Conservation (phyloP, 2,329 filamentous ascomycete genomes). For the Penicillium glabrum region DNA sequence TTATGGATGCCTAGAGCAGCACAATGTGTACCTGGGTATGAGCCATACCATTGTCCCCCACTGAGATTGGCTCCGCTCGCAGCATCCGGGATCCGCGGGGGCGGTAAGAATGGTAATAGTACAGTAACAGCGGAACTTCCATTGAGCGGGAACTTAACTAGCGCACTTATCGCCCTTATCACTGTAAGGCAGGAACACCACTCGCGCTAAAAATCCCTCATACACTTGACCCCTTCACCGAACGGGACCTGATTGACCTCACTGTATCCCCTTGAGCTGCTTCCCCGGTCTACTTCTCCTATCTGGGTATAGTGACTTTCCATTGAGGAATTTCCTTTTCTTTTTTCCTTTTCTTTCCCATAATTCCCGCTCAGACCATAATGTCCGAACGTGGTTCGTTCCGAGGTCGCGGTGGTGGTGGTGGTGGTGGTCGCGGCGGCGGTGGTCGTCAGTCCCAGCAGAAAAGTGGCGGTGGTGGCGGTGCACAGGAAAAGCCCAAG, state of each 20-base stretch:
- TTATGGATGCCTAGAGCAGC: not conserved
- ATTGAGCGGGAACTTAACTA: not conserved
- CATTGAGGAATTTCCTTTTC: not conserved
- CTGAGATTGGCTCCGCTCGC: not conserved
- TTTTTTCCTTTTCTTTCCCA: constrained; percentile 32
- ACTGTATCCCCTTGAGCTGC: constrained; percentile 8
- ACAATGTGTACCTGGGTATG: not conserved
- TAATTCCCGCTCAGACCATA: constrained; percentile 50
- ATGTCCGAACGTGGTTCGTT: constrained; percentile 26
- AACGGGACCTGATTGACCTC: not conserved
- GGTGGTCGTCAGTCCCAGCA: constrained; percentile 34
- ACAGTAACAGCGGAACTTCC: constrained; percentile 11
- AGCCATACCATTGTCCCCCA: not conserved
- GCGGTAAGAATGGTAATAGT: not conserved
- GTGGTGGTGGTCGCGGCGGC: constrained; percentile 13
- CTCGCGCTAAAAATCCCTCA: constrained; percentile 24
- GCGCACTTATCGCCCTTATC: not conserved
- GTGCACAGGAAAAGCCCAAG: constrained; percentile 74
- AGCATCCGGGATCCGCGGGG: not conserved
- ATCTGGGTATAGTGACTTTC: constrained; percentile 4
- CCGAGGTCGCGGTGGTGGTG: constrained; percentile 13
- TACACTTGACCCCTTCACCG: constrained; percentile 11
- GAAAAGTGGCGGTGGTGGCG: constrained; percentile 51
- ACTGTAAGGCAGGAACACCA: not conserved
- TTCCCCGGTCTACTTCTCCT: constrained; percentile 4